Evolutionary conservation across 805 yeast genomes (phyloP).

Genomic region (Tetrapisispora pingtungensis): DNA sequence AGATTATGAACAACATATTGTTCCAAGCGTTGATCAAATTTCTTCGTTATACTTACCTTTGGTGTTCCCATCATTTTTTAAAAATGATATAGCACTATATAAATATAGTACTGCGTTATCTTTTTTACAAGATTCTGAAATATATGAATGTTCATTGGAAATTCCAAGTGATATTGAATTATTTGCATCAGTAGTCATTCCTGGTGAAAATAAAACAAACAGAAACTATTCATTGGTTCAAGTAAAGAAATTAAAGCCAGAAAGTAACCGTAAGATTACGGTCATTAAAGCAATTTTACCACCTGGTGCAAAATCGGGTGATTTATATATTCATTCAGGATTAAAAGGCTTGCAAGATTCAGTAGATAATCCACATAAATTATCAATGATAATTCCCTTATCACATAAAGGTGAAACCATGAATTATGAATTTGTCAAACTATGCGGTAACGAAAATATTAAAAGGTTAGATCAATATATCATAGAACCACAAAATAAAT

Average conservation of each 20-base stretch:
- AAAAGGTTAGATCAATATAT: slow-evolving; percentile 70
- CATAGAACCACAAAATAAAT: slow-evolving; percentile 70
- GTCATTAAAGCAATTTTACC: slow-evolving; percentile 79
- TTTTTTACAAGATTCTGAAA: slow-evolving; percentile 61
- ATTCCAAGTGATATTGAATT: slow-evolving; percentile 65
- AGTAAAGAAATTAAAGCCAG: slow-evolving; percentile 51
- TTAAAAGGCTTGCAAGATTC: slow-evolving; percentile 48
- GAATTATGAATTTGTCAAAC: slow-evolving; percentile 56
- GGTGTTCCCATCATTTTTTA: slow-evolving; percentile 71
- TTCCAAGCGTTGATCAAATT: slow-evolving; percentile 72
- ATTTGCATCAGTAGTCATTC: slow-evolving; percentile 44
- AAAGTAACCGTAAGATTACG: slow-evolving; percentile 45
- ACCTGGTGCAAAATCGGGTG: slow-evolving; percentile 54
- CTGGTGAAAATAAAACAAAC: slow-evolving; percentile 32
- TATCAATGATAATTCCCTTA: slow-evolving; percentile 65
- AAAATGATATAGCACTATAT: slow-evolving; percentile 45
- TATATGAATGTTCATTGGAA: slow-evolving; percentile 66
- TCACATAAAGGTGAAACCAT: slow-evolving; percentile 56
- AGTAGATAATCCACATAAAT: slow-evolving; percentile 50
- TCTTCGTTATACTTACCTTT: slow-evolving; percentile 77
- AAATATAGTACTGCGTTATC: slow-evolving; percentile 73
- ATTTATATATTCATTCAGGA: slow-evolving; percentile 66
- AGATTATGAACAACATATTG: slow-evolving; percentile 71
- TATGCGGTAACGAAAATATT: slow-evolving; percentile 62
- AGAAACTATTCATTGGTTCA: slow-evolving; percentile 62